Base-by-base conservation (phyloP, 495 filamentous ascomycete species). In the Penicillium waksmanii region DNA sequence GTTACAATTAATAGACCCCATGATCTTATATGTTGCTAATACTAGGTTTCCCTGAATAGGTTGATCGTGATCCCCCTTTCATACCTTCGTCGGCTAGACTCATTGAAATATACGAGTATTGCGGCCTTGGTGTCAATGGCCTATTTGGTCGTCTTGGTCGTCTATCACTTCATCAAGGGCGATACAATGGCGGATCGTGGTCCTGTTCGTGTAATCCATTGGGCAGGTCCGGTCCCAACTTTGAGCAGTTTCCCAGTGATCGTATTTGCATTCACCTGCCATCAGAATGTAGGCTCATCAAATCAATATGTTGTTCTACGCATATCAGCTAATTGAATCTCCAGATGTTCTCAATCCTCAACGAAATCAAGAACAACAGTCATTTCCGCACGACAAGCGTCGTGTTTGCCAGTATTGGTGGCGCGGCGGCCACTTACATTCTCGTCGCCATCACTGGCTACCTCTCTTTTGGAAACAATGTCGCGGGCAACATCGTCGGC, bases 311-410 rank as follows among this genome's bases (percentile, higher is more conserved):
- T 17, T 10, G 1, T 43, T 2, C 7, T 5, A 2, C 33, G n/a
- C 34, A 25, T 23, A 27, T 19, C 42, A 50, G 13, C 53, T 63
- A 65, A 70, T 58, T n/a, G 31, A 15, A 38, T 48, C 12, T 35
- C 12, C 64, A 96, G 93, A 98, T 98, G 95, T 98, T 98, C 68
- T 96, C 96, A 1, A 94, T 98, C 60, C 76, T 98, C 33, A 98
- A 98, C 63, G 96, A 98, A 77, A 93, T 98, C 64, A 75, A 80
- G 53, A 88, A 96, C 71, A 93, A 92, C 69, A 90, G 89, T 15
- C 92, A 91, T 31, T 86, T 81, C 62, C 89, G 90, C 55, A 90
- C 94, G 6, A 90, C 93, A 2, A 79, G 77, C 23, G 94, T 98
- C 25, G 88, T 97, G 17, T 73, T 84, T 58, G 81, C 89, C 17